Evolutionary conservation across 805 yeast species (phyloP), one percentile per base, ranked within the genome.

Genomic region (Cyberlindnera euphorbiiphila): DNA sequence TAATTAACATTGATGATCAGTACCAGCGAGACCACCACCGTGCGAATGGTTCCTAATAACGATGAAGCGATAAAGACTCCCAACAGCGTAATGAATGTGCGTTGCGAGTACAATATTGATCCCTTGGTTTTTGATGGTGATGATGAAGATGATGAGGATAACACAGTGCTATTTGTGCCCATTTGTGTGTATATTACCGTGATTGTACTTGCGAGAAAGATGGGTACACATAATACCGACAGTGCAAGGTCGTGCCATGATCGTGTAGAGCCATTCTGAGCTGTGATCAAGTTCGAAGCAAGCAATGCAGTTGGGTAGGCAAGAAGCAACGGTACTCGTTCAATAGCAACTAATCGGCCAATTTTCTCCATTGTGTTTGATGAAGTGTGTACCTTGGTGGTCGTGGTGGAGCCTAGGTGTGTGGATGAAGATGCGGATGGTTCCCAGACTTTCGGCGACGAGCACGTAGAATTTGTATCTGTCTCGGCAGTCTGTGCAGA

Each of bases 281-380:
- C 36, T 13, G 37, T 23, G 14, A 52, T 37, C 29, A 55, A 37
- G 30, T 43, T 51, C 3, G 55, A 46, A 0, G 56, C 46, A 9
- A 56, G 38, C 5, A 56, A 30, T 3, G 43, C 29, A 0, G 60
- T 54, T 4, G 60, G 60, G 23, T 41, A 56, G 7, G 59, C 59
- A 32, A 56, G 45, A 2, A 56, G 45, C 15, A 54, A 25, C 0
- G 60, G 60, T 3, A 54, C 43, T 3, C 45, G 39, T 19, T 47
- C 52, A 9, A 53, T 49, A 22, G 47, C 47, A 9, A 50, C n/a
- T n/a, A n/a, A 32, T 57, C 59, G n/a, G 53, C 60, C 21, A 29
- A 22, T 34, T 17, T 18, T 23, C 11, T 20, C 30, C 32, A 29
- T 21, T 17, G 18, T 13, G n/a, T n/a, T n/a, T 17, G 13, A 18